phyloP scores from a whole-genome alignment of 2,329 filamentous ascomycete species.

The Aureobasidium leucospermi region DNA sequence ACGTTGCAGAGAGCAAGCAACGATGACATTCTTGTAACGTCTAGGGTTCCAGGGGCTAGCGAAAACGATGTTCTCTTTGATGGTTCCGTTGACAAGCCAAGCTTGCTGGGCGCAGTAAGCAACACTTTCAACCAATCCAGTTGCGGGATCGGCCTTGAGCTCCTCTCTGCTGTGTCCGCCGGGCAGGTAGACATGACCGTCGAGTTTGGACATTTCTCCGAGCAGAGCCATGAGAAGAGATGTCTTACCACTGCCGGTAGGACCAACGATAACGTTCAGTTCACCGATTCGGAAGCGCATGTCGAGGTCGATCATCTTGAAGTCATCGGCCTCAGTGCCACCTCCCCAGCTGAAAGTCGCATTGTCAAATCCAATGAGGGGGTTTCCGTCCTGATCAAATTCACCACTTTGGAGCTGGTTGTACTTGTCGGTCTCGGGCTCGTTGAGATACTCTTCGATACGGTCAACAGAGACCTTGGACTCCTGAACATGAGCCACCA shows the following conservation, averaged over 20 bases:
- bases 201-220: constrained; percentile 86
- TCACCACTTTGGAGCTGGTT: constrained; percentile 68
- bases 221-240: constrained; percentile 92
- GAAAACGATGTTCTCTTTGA: constrained; percentile 94
- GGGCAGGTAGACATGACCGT: constrained; percentile 76
- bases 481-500: constrained; percentile 97
- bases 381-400: constrained; percentile 59
- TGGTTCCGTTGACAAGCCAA: constrained; percentile 92
- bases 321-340: constrained; percentile 44
- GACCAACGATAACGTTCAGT: constrained; percentile 86
- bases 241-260: constrained; percentile 92
- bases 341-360: constrained; percentile 83
- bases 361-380: constrained; percentile 75
- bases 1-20: constrained; percentile 82
- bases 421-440: constrained; percentile 96
- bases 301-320: constrained; percentile 73
- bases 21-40: constrained; percentile 79
- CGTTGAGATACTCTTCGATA: constrained; percentile 86
- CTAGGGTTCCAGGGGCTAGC: constrained; percentile 68
- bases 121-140: constrained; percentile 80
- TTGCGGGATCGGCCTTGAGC: constrained; percentile 70
- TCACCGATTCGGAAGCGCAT: constrained; percentile 77
- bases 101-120: constrained; percentile 96
- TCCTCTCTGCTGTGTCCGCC: constrained; percentile 82
- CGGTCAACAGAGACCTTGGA: constrained; percentile 94